Percentiles rank a stretch among this genome's conserved stretches.
Evolutionary conservation across 305 asterid genomes (phyloP).

Genomic region (Fraxinus baroniana): DNA sequence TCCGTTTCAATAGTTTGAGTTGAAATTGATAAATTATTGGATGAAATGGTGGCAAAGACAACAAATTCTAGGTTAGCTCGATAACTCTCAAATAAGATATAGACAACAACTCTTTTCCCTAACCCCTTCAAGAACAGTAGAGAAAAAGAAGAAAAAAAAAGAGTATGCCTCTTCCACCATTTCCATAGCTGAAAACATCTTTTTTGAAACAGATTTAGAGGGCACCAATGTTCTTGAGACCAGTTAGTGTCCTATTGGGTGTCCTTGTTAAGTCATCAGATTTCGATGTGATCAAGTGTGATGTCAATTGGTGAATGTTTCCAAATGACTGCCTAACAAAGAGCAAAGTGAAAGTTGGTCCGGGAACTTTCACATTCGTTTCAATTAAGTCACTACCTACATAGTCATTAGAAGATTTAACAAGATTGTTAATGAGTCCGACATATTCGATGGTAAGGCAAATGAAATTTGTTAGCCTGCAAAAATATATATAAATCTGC

Average conservation of each 20-base stretch:
- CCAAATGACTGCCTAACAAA: neutral
- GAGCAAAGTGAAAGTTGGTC: neutral
- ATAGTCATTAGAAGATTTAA: too few species aligned
- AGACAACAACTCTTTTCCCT: too few species aligned
- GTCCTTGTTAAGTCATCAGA: too few species aligned
- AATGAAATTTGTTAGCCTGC: neutral
- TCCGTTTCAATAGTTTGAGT: neutral
- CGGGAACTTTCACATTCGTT: neutral
- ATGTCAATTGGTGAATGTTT: too few species aligned
- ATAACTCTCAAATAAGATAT: neutral
- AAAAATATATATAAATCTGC: too few species aligned
- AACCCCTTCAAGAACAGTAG: neutral
- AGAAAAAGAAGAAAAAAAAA: too few species aligned
- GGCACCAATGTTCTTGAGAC: neutral
- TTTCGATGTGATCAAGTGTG: neutral
- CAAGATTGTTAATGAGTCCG: neutral
- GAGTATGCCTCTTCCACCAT: neutral
- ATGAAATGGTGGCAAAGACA: neutral
- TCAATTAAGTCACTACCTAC: neutral
- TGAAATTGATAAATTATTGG: neutral
- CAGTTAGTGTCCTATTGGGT: too few species aligned
- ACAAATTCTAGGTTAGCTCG: neutral
- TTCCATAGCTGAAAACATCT: neutral
- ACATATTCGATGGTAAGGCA: neutral
- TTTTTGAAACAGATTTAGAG: neutral